phyloP scores from a whole-genome alignment of 306 rosid species.

The Boehmeria nivea region DNA sequence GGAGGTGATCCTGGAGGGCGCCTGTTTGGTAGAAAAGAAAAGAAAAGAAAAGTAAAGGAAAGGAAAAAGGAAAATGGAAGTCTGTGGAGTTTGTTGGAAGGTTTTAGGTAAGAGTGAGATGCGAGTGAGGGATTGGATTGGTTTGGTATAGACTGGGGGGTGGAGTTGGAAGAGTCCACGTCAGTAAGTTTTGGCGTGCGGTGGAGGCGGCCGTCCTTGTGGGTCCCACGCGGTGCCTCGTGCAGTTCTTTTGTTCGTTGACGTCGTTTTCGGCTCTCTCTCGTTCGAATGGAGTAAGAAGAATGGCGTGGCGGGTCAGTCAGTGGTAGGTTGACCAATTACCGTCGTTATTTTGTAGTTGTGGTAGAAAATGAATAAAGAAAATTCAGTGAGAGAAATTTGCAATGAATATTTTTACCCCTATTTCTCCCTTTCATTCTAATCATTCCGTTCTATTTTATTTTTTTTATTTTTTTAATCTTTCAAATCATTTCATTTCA shows the following conservation, averaged over 20 bases:
- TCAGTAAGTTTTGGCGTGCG: neutral
- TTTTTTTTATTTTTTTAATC: too few relatives aligned
- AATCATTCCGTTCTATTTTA: too few relatives aligned
- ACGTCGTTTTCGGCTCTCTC: neutral
- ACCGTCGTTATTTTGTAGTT: too few relatives aligned
- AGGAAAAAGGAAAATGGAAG: neutral
- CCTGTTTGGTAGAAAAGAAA: slow-evolving; percentile 10
- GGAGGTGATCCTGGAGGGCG: slow-evolving; percentile 13
- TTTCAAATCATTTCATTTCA: too few relatives aligned
- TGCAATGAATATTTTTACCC: too few relatives aligned
- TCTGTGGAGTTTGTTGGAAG: slow-evolving; percentile 3
- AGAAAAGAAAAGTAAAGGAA: neutral
- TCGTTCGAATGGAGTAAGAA: too few relatives aligned
- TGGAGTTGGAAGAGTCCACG: neutral
- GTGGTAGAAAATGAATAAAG: too few relatives aligned
- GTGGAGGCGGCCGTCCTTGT: neutral
- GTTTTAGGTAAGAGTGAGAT: neutral
- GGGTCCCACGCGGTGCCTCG: neutral
- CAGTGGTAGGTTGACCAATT: too few relatives aligned
- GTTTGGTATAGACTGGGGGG: neutral
- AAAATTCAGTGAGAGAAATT: too few relatives aligned
- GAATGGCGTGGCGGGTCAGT: too few relatives aligned
- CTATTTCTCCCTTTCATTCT: too few relatives aligned
- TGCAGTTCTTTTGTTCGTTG: neutral
- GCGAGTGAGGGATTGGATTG: neutral